Evolutionary conservation across 2,329 filamentous ascomycete genomes (phyloP).

Genomic region (Sclerotinia spermophila): DNA sequence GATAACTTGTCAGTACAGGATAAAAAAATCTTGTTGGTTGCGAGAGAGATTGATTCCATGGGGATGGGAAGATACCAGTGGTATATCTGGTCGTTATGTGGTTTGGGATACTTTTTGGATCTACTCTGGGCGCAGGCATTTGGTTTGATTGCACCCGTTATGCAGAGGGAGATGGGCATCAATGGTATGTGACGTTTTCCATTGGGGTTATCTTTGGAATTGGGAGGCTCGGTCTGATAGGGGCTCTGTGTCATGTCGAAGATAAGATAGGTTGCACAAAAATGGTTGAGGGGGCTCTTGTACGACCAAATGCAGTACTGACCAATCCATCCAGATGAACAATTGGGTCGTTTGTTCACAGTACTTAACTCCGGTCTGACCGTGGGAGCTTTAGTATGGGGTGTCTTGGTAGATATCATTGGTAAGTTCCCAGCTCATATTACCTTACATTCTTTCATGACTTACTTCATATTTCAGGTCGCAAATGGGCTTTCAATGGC

Average conservation of each 20-base stretch:
- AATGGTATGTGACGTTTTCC: constrained; percentile 14
- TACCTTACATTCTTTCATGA: neutral
- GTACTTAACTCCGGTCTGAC: constrained; percentile 27
- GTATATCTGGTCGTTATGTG: constrained; percentile 32
- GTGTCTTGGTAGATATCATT: constrained; percentile 30
- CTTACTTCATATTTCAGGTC: constrained; percentile 19
- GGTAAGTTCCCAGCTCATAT: constrained; percentile 18
- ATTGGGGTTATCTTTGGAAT: neutral
- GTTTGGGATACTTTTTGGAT: constrained; percentile 34
- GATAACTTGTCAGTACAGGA: constrained; percentile 19
- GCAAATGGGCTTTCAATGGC: constrained; percentile 31
- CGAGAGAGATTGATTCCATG: constrained; percentile 26
- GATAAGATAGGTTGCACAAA: neutral
- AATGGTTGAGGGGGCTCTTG: neutral
- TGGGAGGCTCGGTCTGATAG: neutral
- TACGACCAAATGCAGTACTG: neutral
- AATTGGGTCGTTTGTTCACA: constrained; percentile 27
- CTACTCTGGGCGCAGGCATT: constrained; percentile 31
- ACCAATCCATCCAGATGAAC: constrained; percentile 13
- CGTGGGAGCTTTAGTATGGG: constrained; percentile 29
- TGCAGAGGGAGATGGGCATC: constrained; percentile 28
- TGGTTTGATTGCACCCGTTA: constrained; percentile 28
- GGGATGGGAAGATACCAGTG: constrained; percentile 33
- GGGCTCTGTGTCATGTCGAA: neutral
- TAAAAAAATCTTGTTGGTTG: constrained; percentile 23